A percentile compares a stretch with the other conserved stretches of the same genome.
Conservation (phyloP, 2,329 filamentous ascomycete genomes). For the Westerdykella aurantiaca region DNA sequence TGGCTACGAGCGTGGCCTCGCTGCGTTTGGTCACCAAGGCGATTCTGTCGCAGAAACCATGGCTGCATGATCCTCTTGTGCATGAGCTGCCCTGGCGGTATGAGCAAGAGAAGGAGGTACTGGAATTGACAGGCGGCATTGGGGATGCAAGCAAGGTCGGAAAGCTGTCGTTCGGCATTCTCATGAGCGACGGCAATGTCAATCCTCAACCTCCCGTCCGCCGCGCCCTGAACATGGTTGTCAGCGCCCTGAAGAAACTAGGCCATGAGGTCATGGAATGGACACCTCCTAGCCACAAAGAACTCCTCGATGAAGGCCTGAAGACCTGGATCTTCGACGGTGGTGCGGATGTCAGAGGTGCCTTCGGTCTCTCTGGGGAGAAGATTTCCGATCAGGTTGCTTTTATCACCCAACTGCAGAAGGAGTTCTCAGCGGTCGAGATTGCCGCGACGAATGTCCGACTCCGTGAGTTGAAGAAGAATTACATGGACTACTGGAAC, state of each 20-base stretch:
- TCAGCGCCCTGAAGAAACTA: slow-evolving; percentile 15
- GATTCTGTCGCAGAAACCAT: slow-evolving; percentile 55
- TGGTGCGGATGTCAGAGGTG: slow-evolving; percentile 23
- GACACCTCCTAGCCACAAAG: slow-evolving; percentile 21
- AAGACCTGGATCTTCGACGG: slow-evolving; percentile 30
- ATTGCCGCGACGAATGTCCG: slow-evolving; percentile 31
- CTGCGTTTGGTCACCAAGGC: slow-evolving; percentile 53
- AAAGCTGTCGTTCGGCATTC: slow-evolving; percentile 30
- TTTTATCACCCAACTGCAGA: slow-evolving; percentile 10
- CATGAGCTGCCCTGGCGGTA: slow-evolving; percentile 61
- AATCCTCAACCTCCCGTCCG: slow-evolving; percentile 32
- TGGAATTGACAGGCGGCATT: slow-evolving; percentile 33
- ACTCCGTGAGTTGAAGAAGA: slow-evolving; percentile 25
- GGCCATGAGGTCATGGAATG: slow-evolving; percentile 29
- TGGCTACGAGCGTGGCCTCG: slow-evolving; percentile 52
- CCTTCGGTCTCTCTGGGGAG: slow-evolving; percentile 32
- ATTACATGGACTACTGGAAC: slow-evolving; percentile 38
- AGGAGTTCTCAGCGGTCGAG: slow-evolving; percentile 21
- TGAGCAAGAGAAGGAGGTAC: slow-evolving; percentile 27
- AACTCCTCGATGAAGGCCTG: slow-evolving; percentile 15
- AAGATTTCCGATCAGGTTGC: slow-evolving; percentile 23
- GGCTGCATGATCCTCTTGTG: slow-evolving; percentile 61
- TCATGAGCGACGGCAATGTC: slow-evolving; percentile 32
- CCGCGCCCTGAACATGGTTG: slow-evolving; percentile 28
- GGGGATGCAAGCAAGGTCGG: slow-evolving; percentile 10